Conservation (phyloP, 176 grass and related monocot genomes). For the Thinopyrum elongatum region DNA sequence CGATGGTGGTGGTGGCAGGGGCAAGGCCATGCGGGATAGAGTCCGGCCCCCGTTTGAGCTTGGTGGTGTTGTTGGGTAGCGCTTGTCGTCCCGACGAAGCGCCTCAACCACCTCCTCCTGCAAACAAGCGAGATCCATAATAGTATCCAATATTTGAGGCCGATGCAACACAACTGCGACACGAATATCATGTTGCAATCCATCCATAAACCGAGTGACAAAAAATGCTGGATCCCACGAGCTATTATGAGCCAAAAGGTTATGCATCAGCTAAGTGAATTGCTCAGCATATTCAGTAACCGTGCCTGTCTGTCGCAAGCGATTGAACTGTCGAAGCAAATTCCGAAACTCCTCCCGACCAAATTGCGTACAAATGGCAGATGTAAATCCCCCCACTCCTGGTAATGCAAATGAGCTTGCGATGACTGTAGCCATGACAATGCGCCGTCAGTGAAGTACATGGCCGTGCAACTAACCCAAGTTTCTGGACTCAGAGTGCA, state of each 20-base stretch:
- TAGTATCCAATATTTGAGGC: neutral
- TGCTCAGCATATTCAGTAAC: neutral
- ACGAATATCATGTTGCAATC: neutral
- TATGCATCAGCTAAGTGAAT: neutral
- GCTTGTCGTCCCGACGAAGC: neutral
- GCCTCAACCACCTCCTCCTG: neutral
- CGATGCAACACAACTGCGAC: neutral
- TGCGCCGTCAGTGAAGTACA: too few species aligned
- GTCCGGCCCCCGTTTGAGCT: too few species aligned
- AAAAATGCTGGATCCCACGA: neutral
- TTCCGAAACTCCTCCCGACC: too few species aligned
- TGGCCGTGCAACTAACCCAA: too few species aligned
- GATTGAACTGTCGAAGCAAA: neutral
- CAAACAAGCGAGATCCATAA: neutral
- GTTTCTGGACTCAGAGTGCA: too few species aligned
- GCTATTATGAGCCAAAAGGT: neutral
- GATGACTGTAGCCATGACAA: too few species aligned
- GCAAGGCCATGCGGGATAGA: neutral
- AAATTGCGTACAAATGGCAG: too few species aligned
- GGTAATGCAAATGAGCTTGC: too few species aligned
- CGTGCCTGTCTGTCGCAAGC: neutral
- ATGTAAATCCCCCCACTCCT: too few species aligned
- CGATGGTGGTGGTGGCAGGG: neutral
- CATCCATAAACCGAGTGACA: neutral
- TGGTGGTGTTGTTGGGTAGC: neutral